Evolutionary conservation across 2,329 filamentous ascomycete species (phyloP).

Genomic region (Fusarium caatingaense): DNA sequence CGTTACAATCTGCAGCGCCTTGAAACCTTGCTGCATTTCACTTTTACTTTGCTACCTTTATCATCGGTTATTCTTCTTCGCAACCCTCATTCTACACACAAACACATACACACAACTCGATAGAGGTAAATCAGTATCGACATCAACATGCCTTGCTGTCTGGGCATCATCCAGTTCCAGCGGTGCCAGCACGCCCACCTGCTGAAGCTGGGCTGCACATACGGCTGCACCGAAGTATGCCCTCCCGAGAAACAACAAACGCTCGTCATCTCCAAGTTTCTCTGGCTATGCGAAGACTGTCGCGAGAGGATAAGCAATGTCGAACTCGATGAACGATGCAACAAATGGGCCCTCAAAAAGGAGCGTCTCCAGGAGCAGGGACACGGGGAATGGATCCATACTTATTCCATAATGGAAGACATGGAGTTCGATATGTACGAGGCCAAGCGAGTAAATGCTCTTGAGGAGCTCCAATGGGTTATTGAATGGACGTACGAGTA

Average conservation of each 20-base stretch:
- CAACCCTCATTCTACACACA: neutral
- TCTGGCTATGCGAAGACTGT: constrained; percentile 48
- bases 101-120: neutral
- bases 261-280: constrained; percentile 40
- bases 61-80: neutral
- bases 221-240: constrained; percentile 43
- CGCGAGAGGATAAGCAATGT: constrained; percentile 9
- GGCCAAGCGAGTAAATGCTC: constrained; percentile 7
- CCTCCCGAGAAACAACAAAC: constrained; percentile 24
- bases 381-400: neutral
- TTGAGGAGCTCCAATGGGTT: constrained; percentile 46
- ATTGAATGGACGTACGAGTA: constrained; percentile 46
- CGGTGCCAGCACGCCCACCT: constrained; percentile 45
- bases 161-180: constrained; percentile 43
- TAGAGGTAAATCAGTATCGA: neutral
- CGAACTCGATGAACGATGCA: constrained; percentile 16
- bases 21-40: constrained; percentile 1
- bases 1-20: neutral
- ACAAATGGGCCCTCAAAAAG: constrained; percentile 19
- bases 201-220: constrained; percentile 47
- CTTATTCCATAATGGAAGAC: constrained; percentile 3
- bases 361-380: neutral
- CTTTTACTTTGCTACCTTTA: neutral
- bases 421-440: constrained; percentile 6
- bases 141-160: constrained; percentile 48